phyloP scores from a whole-genome alignment of 768 basidiomycete genomes.

The Cystoderma amianthinum region DNA sequence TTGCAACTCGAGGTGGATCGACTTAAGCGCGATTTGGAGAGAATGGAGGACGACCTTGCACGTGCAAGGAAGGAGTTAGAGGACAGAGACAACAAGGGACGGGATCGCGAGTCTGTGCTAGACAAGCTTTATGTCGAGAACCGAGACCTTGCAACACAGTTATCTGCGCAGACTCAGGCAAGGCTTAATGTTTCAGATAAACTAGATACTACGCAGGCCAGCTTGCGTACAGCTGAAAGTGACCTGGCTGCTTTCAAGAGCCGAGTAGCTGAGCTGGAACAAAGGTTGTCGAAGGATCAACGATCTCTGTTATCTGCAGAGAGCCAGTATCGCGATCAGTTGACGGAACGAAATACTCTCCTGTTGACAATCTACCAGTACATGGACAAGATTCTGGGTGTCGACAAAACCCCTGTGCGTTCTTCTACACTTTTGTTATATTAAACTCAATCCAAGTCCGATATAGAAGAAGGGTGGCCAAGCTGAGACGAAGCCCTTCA shows the following conservation, averaged over 20 bases:
- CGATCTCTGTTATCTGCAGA: constrained; percentile 64
- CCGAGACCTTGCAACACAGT: constrained; percentile 69
- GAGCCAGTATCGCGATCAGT: constrained; percentile 81
- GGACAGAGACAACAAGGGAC: constrained; percentile 53
- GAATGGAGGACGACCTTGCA: constrained; percentile 72
- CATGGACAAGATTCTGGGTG: constrained; percentile 88
- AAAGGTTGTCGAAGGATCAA: constrained; percentile 76
- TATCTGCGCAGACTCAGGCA: constrained; percentile 84
- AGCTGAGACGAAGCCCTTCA: constrained; percentile 86
- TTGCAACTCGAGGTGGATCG: constrained; percentile 88
- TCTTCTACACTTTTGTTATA: neutral
- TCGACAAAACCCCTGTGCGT: constrained; percentile 76
- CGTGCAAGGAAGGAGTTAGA: constrained; percentile 65
- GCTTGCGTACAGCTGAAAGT: constrained; percentile 57
- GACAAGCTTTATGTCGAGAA: constrained; percentile 77
- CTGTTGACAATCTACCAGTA: constrained; percentile 92
- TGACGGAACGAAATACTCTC: constrained; percentile 89
- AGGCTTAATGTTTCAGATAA: constrained; percentile 84
- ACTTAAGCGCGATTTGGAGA: constrained; percentile 74
- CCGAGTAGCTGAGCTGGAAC: constrained; percentile 71
- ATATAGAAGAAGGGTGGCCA: constrained; percentile 61
- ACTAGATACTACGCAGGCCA: constrained; percentile 64
- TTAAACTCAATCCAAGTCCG: neutral
- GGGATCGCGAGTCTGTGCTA: constrained; percentile 66
- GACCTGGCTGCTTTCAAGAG: constrained; percentile 57